phyloP scores from a whole-genome alignment of 1,284 basidiomycete species.

The Cryptococcus jaspeensis region DNA sequence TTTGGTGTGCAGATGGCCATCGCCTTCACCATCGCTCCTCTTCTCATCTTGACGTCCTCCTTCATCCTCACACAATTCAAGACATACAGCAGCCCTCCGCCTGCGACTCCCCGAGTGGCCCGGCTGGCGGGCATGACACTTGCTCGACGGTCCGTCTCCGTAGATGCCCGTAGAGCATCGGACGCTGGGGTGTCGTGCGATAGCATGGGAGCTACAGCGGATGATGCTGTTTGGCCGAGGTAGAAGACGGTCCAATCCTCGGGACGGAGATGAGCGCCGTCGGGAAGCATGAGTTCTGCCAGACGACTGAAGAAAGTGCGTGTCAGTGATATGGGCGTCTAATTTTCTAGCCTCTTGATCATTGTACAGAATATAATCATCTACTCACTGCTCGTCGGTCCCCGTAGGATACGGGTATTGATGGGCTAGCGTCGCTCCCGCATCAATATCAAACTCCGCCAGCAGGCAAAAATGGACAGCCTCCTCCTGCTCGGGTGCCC shows the following conservation, averaged over 20 bases:
- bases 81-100: slow-evolving; percentile 75
- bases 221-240: slow-evolving; percentile 85
- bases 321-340: not conserved
- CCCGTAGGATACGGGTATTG: slow-evolving; percentile 91
- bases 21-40: slow-evolving; percentile 93
- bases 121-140: slow-evolving; percentile 22
- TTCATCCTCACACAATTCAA: slow-evolving; percentile 94
- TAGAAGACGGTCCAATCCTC: slow-evolving; percentile 99
- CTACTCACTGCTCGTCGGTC: slow-evolving; percentile 79
- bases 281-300: slow-evolving; percentile 96
- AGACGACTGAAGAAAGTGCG: slow-evolving; percentile 63
- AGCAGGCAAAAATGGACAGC: slow-evolving; percentile 89
- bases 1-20: slow-evolving; percentile 93
- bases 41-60: slow-evolving; percentile 81
- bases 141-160: slow-evolving; percentile 22
- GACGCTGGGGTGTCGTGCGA: slow-evolving; percentile 43
- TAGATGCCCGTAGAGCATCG: slow-evolving; percentile 5
- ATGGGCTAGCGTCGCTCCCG: slow-evolving; percentile 84
- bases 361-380: not conserved
- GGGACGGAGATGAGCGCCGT: slow-evolving; percentile 88
- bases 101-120: slow-evolving; percentile 38
- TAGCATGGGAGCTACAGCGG: slow-evolving; percentile 78
- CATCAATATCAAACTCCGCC: slow-evolving; percentile 93
- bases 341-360: not conserved
- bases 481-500: slow-evolving; percentile 46